Base-by-base conservation (phyloP, 768 basidiomycete species). In the Lentinula guzmanii region DNA sequence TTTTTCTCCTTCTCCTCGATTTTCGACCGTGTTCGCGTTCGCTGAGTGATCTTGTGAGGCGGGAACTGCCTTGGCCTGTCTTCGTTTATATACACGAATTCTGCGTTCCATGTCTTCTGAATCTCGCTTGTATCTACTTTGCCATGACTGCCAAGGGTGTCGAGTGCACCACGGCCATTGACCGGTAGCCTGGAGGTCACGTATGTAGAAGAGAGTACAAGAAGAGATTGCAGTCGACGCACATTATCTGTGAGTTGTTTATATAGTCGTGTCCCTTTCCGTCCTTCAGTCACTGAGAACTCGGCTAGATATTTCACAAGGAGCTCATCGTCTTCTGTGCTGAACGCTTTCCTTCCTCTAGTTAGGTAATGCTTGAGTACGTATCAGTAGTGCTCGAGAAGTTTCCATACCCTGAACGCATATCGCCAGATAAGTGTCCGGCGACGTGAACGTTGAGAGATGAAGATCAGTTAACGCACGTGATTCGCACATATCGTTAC, bases 101-200 rank as follows among this genome's bases (percentile, higher is more conserved):
- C 24, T 41, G 24, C 37, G 37, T 5, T 56, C 55, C 13, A 56
- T 24, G 13, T 56, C 37, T 3, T 28, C 41, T 9, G 21, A 16
- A 5, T 56, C 42, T 56, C 41, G 16, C 24, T 31, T 45, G 28
- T 56, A 56, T 13, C 55, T 4, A 56, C 8, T 9, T 43, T 41
- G 41, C 55, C 55, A 56, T n/a, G 55, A 56, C 41, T 56, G 55
- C 55, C 39, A 56, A 28, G 55, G 24, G 16, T 56, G 55, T 43
- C 41, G 55, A 28, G 18, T 21, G 41, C 55, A 43, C 55, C 55
- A 56, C 6, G 55, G 41, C 55, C 55, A 56, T 42, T 42, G 55
- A 28, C 55, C 55, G 5, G 41, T 24, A 45, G 24, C 41, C 55
- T 56, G 24, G 31, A 16, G 9, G 5, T 35, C 5, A 8, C 11